Percentiles rank a stretch among this genome's conserved stretches.
phyloP scores from a whole-genome alignment of 225 moss, liverwort and hornwort species.

The Sphagnum contortum region DNA sequence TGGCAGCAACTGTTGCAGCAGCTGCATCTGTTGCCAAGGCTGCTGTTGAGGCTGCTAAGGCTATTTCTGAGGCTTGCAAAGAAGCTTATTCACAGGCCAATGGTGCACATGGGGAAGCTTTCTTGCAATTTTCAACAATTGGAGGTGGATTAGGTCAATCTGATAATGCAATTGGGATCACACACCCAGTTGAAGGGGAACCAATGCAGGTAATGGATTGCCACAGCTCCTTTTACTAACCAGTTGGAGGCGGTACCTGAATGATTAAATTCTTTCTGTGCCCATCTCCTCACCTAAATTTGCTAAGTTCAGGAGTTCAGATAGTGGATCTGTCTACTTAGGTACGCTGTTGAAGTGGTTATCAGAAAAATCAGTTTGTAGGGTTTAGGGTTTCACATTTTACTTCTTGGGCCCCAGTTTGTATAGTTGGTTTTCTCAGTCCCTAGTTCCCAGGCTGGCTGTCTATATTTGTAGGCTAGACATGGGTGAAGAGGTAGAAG shows the following conservation, averaged over 20 bases:
- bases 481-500: too few species aligned
- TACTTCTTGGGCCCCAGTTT: too few species aligned
- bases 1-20: constrained; percentile 79
- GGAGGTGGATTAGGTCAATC: constrained; percentile 13
- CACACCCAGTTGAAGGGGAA: constrained; percentile 6
- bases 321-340: too few species aligned
- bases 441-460: too few species aligned
- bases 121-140: constrained; percentile 2
- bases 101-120: constrained; percentile 20
- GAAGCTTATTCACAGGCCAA: constrained; percentile 58
- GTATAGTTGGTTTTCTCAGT: too few species aligned
- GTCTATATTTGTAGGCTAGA: too few species aligned
- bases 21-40: constrained; percentile 96
- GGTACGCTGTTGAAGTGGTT: too few species aligned
- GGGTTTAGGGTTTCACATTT: too few species aligned
- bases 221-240: background rate
- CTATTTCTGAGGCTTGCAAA: constrained; percentile 79
- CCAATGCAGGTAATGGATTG: constrained; percentile 21
- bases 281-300: too few species aligned
- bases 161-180: constrained; percentile 9
- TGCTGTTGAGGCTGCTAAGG: constrained; percentile 89
- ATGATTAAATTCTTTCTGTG: too few species aligned
- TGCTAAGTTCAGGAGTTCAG: too few species aligned
- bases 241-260: background rate
- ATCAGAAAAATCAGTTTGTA: too few species aligned